Base-by-base conservation (phyloP, 805 yeast species). In the Candida gorgasii region DNA sequence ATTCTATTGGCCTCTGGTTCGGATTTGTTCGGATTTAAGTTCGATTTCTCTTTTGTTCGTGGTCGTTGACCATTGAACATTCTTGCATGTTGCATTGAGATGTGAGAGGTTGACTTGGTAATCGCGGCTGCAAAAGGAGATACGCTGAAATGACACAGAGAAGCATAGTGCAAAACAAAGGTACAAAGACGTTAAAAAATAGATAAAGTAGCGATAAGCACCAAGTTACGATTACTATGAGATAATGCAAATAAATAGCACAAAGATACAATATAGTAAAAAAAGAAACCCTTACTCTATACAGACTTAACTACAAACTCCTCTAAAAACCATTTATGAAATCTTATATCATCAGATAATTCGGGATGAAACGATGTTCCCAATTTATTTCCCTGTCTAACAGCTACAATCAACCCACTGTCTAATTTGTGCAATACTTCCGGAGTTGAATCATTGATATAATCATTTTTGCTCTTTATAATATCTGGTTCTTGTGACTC, bases 291-390 rank as follows among this genome's bases (percentile, higher is more conserved):
- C n/a, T n/a, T n/a, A n/a, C n/a, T n/a, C n/a, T n/a, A n/a, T n/a
- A n/a, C n/a, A n/a, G 12, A 14, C 15, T 31, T 16, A 19, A 32
- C 6, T 19, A 83, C 83, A 61, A 80, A 82, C 51, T 78, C 79
- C 46, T 69, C 71, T 26, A 85, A 50, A 58, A 82, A 86, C 86
- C 88, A 86, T 52, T 76, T 72, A 58, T 86, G 95, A 54, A 86
- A 77, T 23, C 84, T 62, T 32, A 57, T 52, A 49, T 83, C 88
- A 11, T 58, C 62, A 1, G 82, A 63, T 27, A 86, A 69, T 59
- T 86, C 95, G 0, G 95, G 95, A 58, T 86, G 95, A 60, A 86
- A 86, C 1, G 89, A 80, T 0, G 90, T 86, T 2, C 89, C 92
- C 38, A 86, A 59, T 24, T 78, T 66, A 28, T 72, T 72, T 0